Percentiles rank a stretch among this genome's conserved stretches.
Evolutionary conservation across 768 basidiomycete species (phyloP).

Genomic region (Chalciporus pseudorubinellus): DNA sequence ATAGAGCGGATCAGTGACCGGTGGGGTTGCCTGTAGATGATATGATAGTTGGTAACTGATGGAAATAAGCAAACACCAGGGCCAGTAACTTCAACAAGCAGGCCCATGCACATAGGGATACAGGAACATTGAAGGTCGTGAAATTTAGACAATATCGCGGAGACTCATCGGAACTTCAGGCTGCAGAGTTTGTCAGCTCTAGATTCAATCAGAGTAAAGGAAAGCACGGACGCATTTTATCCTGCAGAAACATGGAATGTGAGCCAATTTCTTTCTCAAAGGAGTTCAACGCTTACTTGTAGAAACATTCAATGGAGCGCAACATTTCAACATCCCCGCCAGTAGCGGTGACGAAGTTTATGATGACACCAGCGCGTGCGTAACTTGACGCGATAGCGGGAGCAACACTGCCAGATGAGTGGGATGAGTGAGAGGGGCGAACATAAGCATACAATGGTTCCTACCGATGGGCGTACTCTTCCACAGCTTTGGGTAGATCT

Average conservation of each 20-base stretch:
- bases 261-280: constrained; percentile 7
- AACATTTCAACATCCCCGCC: constrained; percentile 99
- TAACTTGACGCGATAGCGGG: constrained; percentile 84
- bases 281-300: constrained; percentile 59
- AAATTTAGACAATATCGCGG: constrained; percentile 80
- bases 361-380: constrained; percentile 84
- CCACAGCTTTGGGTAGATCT: constrained; percentile 93
- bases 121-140: constrained; percentile 54
- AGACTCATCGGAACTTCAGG: constrained; percentile 90
- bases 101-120: constrained; percentile 73
- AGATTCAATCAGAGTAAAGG: not conserved
- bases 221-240: constrained; percentile 80
- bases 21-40: constrained; percentile 42
- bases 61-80: constrained; percentile 36
- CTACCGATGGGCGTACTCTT: constrained; percentile 95
- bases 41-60: constrained; percentile 47
- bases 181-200: constrained; percentile 41
- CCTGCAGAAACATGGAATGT: constrained; percentile 36
- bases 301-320: constrained; percentile 97
- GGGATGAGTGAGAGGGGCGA: constrained; percentile 9
- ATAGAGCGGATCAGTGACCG: constrained; percentile 48
- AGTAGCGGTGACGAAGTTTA: constrained; percentile 97
- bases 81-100: constrained; percentile 32
- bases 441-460: constrained; percentile 8
- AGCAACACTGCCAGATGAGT: constrained; percentile 55